phyloP scores from a whole-genome alignment of 495 filamentous ascomycete genomes.

The Lasiosphaeris hirsuta region DNA sequence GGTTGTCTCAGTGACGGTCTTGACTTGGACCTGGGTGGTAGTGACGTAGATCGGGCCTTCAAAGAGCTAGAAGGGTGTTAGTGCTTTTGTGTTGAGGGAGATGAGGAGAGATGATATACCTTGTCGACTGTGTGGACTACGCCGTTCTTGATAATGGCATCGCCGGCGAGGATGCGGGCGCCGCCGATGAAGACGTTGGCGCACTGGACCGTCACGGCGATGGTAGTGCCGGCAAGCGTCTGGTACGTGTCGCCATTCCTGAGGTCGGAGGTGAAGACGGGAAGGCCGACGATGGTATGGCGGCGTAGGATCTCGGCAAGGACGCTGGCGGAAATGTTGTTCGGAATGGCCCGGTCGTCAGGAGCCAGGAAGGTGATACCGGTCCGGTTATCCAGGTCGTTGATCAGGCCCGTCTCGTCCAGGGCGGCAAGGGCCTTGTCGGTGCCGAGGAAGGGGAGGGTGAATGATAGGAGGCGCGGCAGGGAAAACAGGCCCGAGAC shows the following conservation, averaged over 20 bases:
- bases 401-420: slow-evolving; percentile 1
- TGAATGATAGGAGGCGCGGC: slow-evolving; percentile 1
- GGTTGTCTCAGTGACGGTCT: slow-evolving; percentile 8
- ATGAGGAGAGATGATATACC: neutral
- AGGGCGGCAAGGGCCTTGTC: slow-evolving; percentile 30
- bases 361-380: slow-evolving; percentile 12
- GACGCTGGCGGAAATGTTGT: neutral
- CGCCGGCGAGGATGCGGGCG: slow-evolving; percentile 8
- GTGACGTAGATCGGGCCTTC: slow-evolving; percentile 3
- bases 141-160: slow-evolving; percentile 14
- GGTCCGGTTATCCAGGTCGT: slow-evolving; percentile 3
- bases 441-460: slow-evolving; percentile 7
- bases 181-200: slow-evolving; percentile 11
- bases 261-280: slow-evolving; percentile 12
- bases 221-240: slow-evolving; percentile 12
- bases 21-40: slow-evolving; percentile 2
- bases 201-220: slow-evolving; percentile 8
- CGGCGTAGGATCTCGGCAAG: slow-evolving; percentile 9
- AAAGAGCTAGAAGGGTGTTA: slow-evolving; percentile 1
- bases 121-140: slow-evolving; percentile 12
- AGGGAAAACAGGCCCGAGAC: slow-evolving; percentile 10
- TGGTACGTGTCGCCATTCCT: slow-evolving; percentile 9
- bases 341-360: slow-evolving; percentile 1
- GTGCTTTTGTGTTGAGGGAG: neutral
- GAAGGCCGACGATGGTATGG: slow-evolving; percentile 5